phyloP scores from a whole-genome alignment of 148 eudicot genomes.

The Persicaria tinctoria region DNA sequence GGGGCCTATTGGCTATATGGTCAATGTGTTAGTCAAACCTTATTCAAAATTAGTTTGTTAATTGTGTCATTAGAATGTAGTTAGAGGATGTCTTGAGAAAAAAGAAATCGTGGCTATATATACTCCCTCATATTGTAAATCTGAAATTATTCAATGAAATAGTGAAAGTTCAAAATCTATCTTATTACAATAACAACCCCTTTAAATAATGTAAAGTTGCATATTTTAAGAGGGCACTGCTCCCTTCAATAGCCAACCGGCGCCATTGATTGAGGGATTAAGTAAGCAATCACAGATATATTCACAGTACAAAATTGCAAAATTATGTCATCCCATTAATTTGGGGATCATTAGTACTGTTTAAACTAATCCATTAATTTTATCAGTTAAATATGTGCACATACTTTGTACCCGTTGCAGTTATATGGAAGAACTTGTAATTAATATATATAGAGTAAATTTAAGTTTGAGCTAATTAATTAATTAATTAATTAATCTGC shows the following conservation, averaged over 20 bases:
- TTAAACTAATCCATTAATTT: neutral
- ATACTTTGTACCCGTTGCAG: neutral
- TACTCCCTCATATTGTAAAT: too few relatives aligned
- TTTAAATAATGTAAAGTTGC: neutral
- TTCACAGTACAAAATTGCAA: neutral
- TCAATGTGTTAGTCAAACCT: too few relatives aligned
- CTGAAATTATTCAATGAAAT: too few relatives aligned
- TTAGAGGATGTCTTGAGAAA: too few relatives aligned
- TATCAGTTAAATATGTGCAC: neutral
- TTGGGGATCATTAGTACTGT: conserved; percentile 2
- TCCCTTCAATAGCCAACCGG: conserved; percentile 1
- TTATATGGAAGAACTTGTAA: neutral
- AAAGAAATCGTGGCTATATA: too few relatives aligned
- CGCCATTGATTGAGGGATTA: conserved; percentile 7
- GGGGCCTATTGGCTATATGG: too few relatives aligned
- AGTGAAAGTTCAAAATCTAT: too few relatives aligned
- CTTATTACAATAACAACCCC: too few relatives aligned
- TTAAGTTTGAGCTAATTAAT: neutral
- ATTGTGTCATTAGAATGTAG: too few relatives aligned
- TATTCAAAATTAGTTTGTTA: too few relatives aligned
- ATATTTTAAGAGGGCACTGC: neutral
- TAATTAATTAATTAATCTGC: neutral
- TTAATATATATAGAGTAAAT: neutral
- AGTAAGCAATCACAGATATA: conserved; percentile 8
- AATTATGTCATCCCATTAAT: neutral